These are phyloP conservation scores for Ogataea chonburiensis DNA, from an alignment of 805 yeast genomes.

Conservation along the genomic window DNA sequence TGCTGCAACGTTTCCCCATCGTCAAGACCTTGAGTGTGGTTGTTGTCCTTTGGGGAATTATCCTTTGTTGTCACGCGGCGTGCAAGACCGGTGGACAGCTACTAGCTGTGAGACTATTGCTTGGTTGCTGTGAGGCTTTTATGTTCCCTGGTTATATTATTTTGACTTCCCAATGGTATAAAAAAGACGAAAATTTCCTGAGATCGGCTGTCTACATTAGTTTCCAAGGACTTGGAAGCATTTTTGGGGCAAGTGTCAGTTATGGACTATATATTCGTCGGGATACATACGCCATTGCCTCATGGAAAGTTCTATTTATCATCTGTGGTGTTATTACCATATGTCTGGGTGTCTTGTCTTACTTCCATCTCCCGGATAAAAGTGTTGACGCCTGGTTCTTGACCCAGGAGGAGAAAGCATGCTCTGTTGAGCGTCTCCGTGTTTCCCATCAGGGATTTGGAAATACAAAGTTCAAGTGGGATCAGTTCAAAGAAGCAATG, in stretches of 20 bases:
- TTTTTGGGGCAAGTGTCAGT: conserved; percentile 50
- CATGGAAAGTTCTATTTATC: conserved; percentile 62
- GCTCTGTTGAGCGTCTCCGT: conserved; percentile 56
- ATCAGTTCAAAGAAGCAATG: conserved; percentile 53
- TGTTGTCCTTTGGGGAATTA: conserved; percentile 48
- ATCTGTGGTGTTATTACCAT: conserved; percentile 59
- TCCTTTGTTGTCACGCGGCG: conserved; percentile 42
- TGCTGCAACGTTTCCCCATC: conserved; percentile 52
- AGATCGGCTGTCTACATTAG: conserved; percentile 35
- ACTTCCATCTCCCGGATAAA: conserved; percentile 46
- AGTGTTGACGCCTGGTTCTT: conserved; percentile 54
- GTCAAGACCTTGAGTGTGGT: conserved; percentile 48
- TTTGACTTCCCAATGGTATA: conserved; percentile 54
- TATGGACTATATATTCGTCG: conserved; percentile 41
- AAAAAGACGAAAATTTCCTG: conserved; percentile 43
- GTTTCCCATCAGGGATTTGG: conserved; percentile 60
- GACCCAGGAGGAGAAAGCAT: conserved; percentile 42
- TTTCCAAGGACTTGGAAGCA: conserved; percentile 42
- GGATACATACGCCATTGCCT: conserved; percentile 40
- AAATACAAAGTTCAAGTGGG: conserved; percentile 48
- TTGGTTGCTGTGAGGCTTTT: conserved; percentile 52
- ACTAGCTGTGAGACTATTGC: conserved; percentile 43
- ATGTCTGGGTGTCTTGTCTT: conserved; percentile 40
- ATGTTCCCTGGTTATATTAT: conserved; percentile 45
- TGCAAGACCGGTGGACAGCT: conserved; percentile 39